Percentiles rank a stretch among this genome's conserved stretches.
These are phyloP conservation scores for Diversispora epigaea DNA, from an alignment of 192 early-diverging fungal species.

Conservation along the genomic window DNA sequence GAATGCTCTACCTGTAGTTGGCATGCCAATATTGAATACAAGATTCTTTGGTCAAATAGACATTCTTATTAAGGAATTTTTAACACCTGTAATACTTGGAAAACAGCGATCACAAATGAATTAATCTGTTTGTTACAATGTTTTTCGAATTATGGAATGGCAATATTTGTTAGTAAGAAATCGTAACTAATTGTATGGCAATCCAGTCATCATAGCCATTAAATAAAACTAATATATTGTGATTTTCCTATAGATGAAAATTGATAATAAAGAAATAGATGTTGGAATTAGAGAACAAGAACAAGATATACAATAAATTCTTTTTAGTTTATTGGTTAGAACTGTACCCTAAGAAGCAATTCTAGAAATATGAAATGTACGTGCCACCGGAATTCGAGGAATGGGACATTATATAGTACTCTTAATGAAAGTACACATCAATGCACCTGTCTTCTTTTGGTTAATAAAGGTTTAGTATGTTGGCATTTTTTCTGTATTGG, in stretches of 20 bases:
- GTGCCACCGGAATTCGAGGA: not conserved
- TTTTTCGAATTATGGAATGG: too few species aligned
- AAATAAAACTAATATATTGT: too few species aligned
- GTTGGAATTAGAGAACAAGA: too few species aligned
- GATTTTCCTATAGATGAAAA: not conserved
- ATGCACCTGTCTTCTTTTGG: not conserved
- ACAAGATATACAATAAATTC: too few species aligned
- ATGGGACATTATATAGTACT: not conserved
- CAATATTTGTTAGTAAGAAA: too few species aligned
- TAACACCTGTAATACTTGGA: not conserved
- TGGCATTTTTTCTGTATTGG: not conserved
- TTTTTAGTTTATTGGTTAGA: too few species aligned
- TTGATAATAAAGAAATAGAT: not conserved
- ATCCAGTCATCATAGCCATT: too few species aligned
- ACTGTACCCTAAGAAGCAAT: too few species aligned
- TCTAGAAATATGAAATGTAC: too few species aligned
- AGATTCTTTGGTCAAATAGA: not conserved
- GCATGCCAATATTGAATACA: not conserved
- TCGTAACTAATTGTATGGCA: too few species aligned
- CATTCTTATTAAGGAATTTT: not conserved
- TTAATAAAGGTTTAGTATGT: not conserved
- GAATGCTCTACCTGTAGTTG: not conserved
- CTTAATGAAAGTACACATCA: not conserved
- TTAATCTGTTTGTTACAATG: too few species aligned
- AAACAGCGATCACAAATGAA: too few species aligned